Evolutionary conservation across 768 basidiomycete species (phyloP), one percentile per base, ranked within the genome.

Genomic region (Panaeolus papilionaceus): DNA sequence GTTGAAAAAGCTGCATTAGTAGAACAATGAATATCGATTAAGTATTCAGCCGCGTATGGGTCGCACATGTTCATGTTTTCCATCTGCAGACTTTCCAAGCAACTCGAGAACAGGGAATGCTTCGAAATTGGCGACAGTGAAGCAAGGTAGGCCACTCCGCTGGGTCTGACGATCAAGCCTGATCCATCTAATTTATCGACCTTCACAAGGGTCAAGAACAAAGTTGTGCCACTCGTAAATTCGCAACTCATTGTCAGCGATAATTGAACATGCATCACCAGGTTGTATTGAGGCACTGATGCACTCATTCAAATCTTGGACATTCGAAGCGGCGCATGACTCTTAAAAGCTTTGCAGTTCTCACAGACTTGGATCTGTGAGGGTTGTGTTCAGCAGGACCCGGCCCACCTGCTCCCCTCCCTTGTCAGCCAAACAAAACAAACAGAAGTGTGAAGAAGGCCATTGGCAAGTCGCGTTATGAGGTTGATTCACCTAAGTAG

Each of bases 221-320:
- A 58, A 37, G 54, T 58, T 58, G 26, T 33, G 54, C 54, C 54
- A 37, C 26, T 37, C 1, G 0, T 18, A 33, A 28, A 28, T 58
- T 58, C 54, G 54, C 37, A 58, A 28, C 54, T 33, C 28, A 33
- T n/a, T 26, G 47, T 23, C 6, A 51, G 6, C 10, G 47, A 58
- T 10, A 28, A 18, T 58, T 58, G 54, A 58, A 58, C 54, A 58
- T 58, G 54, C 28, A 58, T 58, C 54, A 33, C 33, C 26, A 12
- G 11, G 26, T 33, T 33, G 28, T 58, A 18, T 33, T 58, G 54
- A 58, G 16, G 54, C 12, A 33, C 11, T 37, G 28, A 58, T 58
- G 54, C 4, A 58, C 28, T 51, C 54, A 33, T 58, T 37, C 33
- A n/a, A 9, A 14, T 28, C 20, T 12, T 58, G 16, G 54, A 58